A percentile compares a stretch with the other conserved stretches of the same genome.
phyloP scores from a whole-genome alignment of 2,329 filamentous ascomycete species.

The Berkeleyomyces rouxiae region DNA sequence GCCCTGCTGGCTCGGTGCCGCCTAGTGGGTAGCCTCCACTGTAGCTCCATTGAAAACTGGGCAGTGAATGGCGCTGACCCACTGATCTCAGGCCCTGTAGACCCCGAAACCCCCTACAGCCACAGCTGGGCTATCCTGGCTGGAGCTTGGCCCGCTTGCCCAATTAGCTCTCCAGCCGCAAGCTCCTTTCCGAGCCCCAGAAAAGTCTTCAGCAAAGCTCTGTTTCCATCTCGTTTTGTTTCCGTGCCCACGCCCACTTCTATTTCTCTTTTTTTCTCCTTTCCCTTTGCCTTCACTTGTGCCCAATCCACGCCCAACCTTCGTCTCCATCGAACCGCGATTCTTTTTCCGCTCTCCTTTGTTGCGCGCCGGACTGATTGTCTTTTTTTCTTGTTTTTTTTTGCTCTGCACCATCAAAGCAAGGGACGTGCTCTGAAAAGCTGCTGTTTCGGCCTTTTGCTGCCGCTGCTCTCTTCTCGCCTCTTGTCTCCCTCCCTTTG shows the following conservation, averaged over 20 bases:
- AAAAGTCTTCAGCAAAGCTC: constrained; percentile 1
- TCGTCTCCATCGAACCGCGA: not conserved
- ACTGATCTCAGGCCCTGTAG: too few relatives aligned
- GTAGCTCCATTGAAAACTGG: too few relatives aligned
- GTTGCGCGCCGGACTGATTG: not conserved
- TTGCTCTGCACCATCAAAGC: not conserved
- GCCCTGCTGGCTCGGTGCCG: too few relatives aligned
- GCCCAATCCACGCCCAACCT: constrained; percentile 1
- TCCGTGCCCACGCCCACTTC: not conserved
- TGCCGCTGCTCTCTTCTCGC: not conserved
- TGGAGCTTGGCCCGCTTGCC: too few relatives aligned
- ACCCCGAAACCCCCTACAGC: too few relatives aligned
- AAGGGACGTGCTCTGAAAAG: not conserved
- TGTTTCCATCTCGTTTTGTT: not conserved
- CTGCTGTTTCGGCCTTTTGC: not conserved
- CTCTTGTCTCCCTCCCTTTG: not conserved
- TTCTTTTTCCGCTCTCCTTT: not conserved
- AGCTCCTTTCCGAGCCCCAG: not conserved
- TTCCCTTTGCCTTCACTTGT: not conserved
- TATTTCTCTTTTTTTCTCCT: not conserved
- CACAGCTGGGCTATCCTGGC: too few relatives aligned
- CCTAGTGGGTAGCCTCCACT: too few relatives aligned
- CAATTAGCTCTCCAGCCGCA: not conserved
- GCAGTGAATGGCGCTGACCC: too few relatives aligned
- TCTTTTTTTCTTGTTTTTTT: not conserved